These are phyloP conservation scores for Gryganskiella cystojenkinii DNA, from an alignment of 192 early-diverging fungal species.

Conservation along the genomic window DNA sequence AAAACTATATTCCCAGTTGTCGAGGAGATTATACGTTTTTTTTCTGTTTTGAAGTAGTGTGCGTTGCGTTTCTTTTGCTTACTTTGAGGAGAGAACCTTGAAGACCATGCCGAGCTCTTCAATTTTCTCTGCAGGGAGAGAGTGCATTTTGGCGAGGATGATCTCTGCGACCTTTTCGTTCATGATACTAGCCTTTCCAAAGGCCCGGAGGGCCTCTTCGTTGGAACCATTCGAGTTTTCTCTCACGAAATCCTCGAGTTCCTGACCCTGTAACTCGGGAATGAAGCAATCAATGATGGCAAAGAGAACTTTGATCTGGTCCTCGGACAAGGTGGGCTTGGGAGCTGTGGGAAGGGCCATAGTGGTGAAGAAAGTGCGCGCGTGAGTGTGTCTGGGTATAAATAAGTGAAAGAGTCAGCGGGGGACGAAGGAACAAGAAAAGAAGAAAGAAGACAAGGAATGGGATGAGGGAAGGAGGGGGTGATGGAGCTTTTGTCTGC, in stretches of 20 bases:
- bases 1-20: too few relatives aligned
- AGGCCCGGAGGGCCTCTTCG: conserved; percentile 23
- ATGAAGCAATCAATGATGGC: conserved; percentile 64
- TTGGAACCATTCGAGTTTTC: conserved; percentile 29
- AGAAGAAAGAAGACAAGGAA: not conserved
- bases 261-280: conserved; percentile 44
- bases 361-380: not conserved
- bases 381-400: too few relatives aligned
- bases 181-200: conserved; percentile 27
- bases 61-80: not conserved
- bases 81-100: conserved; percentile 48
- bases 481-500: too few relatives aligned
- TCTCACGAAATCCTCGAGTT: conserved; percentile 47
- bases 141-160: conserved; percentile 20
- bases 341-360: conserved; percentile 4
- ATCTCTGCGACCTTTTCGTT: conserved; percentile 28
- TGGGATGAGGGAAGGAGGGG: not conserved
- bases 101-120: conserved; percentile 44
- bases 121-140: conserved; percentile 39
- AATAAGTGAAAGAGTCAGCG: too few relatives aligned
- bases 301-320: conserved; percentile 52
- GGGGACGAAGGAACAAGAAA: not conserved
- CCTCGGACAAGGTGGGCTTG: conserved; percentile 32
- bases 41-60: too few relatives aligned
- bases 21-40: not conserved